phyloP scores from a whole-genome alignment of 495 filamentous ascomycete species.

The Podospora anserina region DNA sequence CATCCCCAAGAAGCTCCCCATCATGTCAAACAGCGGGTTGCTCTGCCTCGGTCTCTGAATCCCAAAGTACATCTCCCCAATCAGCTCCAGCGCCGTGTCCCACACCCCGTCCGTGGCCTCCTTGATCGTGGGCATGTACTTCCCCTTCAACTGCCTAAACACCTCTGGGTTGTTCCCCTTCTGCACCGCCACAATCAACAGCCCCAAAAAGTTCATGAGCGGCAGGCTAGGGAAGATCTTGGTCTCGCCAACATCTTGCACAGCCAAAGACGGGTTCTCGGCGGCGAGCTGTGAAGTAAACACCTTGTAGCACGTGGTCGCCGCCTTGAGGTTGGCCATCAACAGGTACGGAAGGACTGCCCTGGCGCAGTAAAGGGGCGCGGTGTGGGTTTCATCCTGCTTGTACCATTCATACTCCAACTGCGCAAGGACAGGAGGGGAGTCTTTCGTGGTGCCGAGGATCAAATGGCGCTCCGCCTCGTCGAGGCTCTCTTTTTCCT shows the following conservation, averaged over 20 bases:
- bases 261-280: slow-evolving; percentile 61
- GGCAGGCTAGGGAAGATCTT: slow-evolving; percentile 84
- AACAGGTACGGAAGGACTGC: slow-evolving; percentile 91
- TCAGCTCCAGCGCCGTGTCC: slow-evolving; percentile 79
- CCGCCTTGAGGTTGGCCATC: slow-evolving; percentile 82
- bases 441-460: slow-evolving; percentile 79
- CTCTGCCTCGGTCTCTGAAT: slow-evolving; percentile 83
- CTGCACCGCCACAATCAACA: slow-evolving; percentile 80
- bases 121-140: slow-evolving; percentile 73
- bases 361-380: slow-evolving; percentile 82
- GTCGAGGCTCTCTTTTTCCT: slow-evolving; percentile 78
- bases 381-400: slow-evolving; percentile 81
- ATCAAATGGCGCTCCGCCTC: slow-evolving; percentile 89
- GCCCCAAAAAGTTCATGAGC: slow-evolving; percentile 84
- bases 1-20: slow-evolving; percentile 83
- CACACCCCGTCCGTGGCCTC: slow-evolving; percentile 63
- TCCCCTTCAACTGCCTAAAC: slow-evolving; percentile 76
- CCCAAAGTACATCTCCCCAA: slow-evolving; percentile 97
- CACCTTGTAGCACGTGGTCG: slow-evolving; percentile 72
- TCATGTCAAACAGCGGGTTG: slow-evolving; percentile 94
- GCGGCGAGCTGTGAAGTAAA: slow-evolving; percentile 72
- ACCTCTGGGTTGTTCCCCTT: slow-evolving; percentile 70
- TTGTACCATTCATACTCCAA: slow-evolving; percentile 95
- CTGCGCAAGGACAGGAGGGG: slow-evolving; percentile 69
- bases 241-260: slow-evolving; percentile 79